These are phyloP conservation scores for Moringa oleifera DNA, from an alignment of 345 rosid genomes.

Conservation along the genomic window DNA sequence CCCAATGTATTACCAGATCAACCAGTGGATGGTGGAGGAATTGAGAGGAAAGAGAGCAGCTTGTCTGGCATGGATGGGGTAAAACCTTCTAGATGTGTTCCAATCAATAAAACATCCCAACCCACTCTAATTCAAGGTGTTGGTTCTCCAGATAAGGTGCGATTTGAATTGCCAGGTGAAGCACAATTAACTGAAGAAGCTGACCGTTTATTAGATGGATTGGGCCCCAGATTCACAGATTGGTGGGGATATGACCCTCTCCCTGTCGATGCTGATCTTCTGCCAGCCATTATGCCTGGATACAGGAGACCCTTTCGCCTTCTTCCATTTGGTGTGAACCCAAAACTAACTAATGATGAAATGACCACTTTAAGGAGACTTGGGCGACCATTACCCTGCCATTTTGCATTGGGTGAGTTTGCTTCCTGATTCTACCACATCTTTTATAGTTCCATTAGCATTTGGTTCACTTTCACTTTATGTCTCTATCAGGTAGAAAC, in stretches of 20 bases:
- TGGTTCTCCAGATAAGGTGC: slow-evolving; percentile 64
- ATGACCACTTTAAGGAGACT: slow-evolving; percentile 91
- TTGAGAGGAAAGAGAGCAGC: slow-evolving; percentile 21
- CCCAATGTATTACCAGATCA: slow-evolving; percentile 21
- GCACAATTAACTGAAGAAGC: slow-evolving; percentile 70
- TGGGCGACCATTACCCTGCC: slow-evolving; percentile 82
- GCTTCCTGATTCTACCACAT: slow-evolving; percentile 6
- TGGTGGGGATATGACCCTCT: slow-evolving; percentile 98
- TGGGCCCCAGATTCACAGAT: slow-evolving; percentile 84
- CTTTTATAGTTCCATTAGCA: slow-evolving; percentile 7
- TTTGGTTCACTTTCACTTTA: slow-evolving; percentile 16
- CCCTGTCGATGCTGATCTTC: slow-evolving; percentile 90
- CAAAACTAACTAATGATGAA: slow-evolving; percentile 81
- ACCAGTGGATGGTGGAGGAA: slow-evolving; percentile 19
- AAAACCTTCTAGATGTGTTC: slow-evolving; percentile 22
- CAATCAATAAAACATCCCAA: slow-evolving; percentile 21
- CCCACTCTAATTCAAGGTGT: slow-evolving; percentile 51
- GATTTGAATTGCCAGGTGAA: slow-evolving; percentile 83
- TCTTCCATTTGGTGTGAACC: slow-evolving; percentile 83
- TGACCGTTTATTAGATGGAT: slow-evolving; percentile 69
- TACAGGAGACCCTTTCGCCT: slow-evolving; percentile 87
- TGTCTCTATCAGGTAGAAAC: slow-evolving; percentile 62
- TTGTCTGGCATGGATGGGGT: slow-evolving; percentile 15
- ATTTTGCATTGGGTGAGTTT: slow-evolving; percentile 72
- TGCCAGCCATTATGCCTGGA: slow-evolving; percentile 72